phyloP scores from a whole-genome alignment of 352 stramenopile genomes.

The Phytophthora palmivora region DNA sequence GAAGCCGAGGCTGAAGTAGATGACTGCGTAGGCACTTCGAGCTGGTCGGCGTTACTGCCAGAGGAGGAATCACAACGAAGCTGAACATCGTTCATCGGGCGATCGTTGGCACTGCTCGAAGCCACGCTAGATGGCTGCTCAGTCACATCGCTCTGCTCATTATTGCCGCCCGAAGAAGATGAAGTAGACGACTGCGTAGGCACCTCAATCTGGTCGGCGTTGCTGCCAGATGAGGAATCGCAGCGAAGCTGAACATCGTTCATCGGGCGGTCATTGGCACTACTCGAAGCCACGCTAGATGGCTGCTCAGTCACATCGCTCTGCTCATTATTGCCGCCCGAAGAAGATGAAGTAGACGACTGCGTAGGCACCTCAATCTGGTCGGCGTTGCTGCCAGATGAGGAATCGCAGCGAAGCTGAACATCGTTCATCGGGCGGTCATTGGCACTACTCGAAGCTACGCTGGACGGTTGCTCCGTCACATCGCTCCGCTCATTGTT shows the following conservation, averaged over 20 bases:
- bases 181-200: too few relatives aligned
- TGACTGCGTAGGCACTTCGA: too few relatives aligned
- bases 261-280: constrained; percentile 2
- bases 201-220: too few relatives aligned
- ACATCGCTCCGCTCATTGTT: neutral
- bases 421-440: constrained; percentile 2
- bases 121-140: too few relatives aligned
- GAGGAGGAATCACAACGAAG: too few relatives aligned
- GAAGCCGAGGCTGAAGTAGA: constrained; percentile 10
- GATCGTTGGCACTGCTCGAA: too few relatives aligned
- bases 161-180: constrained; percentile 7
- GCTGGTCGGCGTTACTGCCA: too few relatives aligned
- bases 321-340: neutral
- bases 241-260: constrained; percentile 11
- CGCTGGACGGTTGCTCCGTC: constrained; percentile 10
- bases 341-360: constrained; percentile 1
- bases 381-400: constrained; percentile 2
- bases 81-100: too few relatives aligned
- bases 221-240: constrained; percentile 7
- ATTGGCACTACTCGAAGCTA: constrained; percentile 5
- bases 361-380: constrained; percentile 6
- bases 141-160: too few relatives aligned
- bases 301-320: constrained; percentile 5
- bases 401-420: constrained; percentile 5
- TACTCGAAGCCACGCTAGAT: constrained; percentile 25